A percentile compares a stretch with the other conserved stretches of the same genome.
Evolutionary conservation across 768 basidiomycete genomes (phyloP).

Genomic region (Tricholoma hemisulphureum): DNA sequence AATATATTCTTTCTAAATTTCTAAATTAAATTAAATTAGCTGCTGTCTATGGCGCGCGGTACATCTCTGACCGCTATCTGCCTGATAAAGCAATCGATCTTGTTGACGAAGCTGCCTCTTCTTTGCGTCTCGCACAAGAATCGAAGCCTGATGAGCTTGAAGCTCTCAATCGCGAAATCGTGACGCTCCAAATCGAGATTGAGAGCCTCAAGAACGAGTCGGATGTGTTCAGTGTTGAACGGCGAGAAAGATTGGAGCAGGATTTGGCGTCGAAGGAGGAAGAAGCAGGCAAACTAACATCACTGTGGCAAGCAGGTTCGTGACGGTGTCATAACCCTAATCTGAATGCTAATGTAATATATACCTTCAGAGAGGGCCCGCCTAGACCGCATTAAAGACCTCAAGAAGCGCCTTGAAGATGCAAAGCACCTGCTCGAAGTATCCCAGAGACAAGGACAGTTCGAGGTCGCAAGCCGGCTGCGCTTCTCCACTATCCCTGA

Average conservation of each 20-base stretch:
- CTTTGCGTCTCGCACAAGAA: conserved; percentile 84
- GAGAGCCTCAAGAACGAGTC: conserved; percentile 87
- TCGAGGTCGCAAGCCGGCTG: conserved; percentile 78
- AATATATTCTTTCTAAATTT: background rate
- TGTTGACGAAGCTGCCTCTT: conserved; percentile 89
- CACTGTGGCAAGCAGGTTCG: conserved; percentile 73
- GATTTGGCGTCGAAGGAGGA: conserved; percentile 59
- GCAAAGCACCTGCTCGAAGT: conserved; percentile 86
- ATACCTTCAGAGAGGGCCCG: conserved; percentile 56
- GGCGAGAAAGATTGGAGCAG: conserved; percentile 63
- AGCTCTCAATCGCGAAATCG: conserved; percentile 74
- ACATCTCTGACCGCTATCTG: conserved; percentile 83
- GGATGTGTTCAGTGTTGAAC: conserved; percentile 79
- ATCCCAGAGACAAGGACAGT: conserved; percentile 86
- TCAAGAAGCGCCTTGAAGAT: conserved; percentile 73
- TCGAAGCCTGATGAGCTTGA: conserved; percentile 86
- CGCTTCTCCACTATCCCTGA: conserved; percentile 85
- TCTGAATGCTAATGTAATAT: background rate
- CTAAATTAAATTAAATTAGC: conserved; percentile 39
- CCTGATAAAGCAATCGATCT: conserved; percentile 93
- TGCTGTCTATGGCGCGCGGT: conserved; percentile 79
- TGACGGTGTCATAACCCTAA: conserved; percentile 1
- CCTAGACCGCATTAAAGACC: conserved; percentile 66
- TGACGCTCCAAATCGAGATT: conserved; percentile 86
- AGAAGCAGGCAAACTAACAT: conserved; percentile 59